Evolutionary conservation across 148 eudicot genomes (phyloP).

Genomic region (Cornus suecica): DNA sequence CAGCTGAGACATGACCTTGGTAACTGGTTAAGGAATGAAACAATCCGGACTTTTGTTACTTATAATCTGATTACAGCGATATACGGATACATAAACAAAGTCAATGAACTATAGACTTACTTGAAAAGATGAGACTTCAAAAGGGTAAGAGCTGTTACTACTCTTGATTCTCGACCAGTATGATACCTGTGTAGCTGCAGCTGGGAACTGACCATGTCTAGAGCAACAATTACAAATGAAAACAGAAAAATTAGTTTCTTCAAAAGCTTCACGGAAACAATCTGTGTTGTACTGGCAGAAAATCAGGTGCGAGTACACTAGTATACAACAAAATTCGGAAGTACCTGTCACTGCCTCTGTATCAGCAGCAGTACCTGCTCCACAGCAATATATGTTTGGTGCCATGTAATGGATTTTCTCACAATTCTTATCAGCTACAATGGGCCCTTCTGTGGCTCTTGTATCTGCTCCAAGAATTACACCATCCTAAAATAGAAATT

Average conservation of each 20-base stretch:
- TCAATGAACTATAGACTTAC: conserved; percentile 26
- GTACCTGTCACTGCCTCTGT: conserved; percentile 95
- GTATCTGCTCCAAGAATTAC: conserved; percentile 97
- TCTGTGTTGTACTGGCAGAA: not conserved
- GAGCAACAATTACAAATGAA: conserved; percentile 6
- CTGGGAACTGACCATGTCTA: conserved; percentile 93
- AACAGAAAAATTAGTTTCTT: not conserved
- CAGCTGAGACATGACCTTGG: conserved; percentile 86
- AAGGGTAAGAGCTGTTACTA: conserved; percentile 77
- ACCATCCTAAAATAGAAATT: conserved; percentile 61
- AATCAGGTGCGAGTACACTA: not conserved
- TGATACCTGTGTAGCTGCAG: conserved; percentile 83
- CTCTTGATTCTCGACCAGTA: conserved; percentile 89
- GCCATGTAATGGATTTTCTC: conserved; percentile 97
- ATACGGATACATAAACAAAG: not conserved
- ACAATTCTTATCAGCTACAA: conserved; percentile 87
- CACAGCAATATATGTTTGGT: conserved; percentile 96
- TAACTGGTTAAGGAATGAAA: conserved; percentile 43
- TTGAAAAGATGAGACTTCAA: conserved; percentile 83
- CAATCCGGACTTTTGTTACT: conserved; percentile 5
- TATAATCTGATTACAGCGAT: not conserved
- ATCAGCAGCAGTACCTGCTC: conserved; percentile 99
- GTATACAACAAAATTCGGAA: not conserved
- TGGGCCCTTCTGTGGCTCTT: conserved; percentile 92
- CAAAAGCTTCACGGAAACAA: not conserved